Evolutionary conservation across 768 basidiomycete species (phyloP).

Genomic region (Boletus patriciae): DNA sequence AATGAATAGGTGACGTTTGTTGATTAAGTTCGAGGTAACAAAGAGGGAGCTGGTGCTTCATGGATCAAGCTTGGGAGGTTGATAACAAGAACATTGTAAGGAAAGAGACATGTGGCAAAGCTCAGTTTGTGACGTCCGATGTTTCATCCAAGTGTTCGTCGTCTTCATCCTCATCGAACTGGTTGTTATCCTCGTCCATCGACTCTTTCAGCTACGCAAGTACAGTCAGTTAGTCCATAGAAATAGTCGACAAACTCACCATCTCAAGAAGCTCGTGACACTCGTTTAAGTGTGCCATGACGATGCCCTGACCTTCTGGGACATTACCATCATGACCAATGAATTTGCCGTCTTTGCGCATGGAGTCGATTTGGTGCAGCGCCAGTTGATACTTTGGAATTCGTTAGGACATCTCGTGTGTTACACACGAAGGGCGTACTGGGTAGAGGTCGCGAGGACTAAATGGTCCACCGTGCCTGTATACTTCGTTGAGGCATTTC

Average conservation of each 20-base stretch:
- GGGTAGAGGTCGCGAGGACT: slow-evolving; percentile 92
- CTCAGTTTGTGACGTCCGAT: slow-evolving; percentile 14
- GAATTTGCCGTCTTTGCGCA: slow-evolving; percentile 93
- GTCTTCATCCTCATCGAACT: slow-evolving; percentile 54
- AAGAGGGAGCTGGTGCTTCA: neutral
- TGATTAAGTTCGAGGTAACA: neutral
- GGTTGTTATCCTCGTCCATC: slow-evolving; percentile 70
- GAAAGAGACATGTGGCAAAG: neutral
- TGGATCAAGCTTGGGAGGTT: neutral
- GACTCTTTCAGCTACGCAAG: slow-evolving; percentile 63
- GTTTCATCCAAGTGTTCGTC: slow-evolving; percentile 28
- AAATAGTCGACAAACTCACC: slow-evolving; percentile 45
- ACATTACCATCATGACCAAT: slow-evolving; percentile 83
- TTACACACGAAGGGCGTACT: slow-evolving; percentile 45
- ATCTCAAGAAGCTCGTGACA: slow-evolving; percentile 96
- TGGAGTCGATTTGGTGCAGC: slow-evolving; percentile 90
- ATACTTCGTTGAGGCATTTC: slow-evolving; percentile 94
- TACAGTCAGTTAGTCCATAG: neutral
- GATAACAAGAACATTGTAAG: neutral
- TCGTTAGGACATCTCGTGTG: slow-evolving; percentile 5
- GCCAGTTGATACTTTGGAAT: slow-evolving; percentile 81
- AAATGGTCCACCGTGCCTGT: slow-evolving; percentile 93
- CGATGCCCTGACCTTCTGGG: slow-evolving; percentile 94
- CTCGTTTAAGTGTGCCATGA: slow-evolving; percentile 94
- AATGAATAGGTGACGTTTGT: neutral